These are phyloP conservation scores for Musa beccarii DNA, from an alignment of 176 grass and related monocot species.

Conservation along the genomic window DNA sequence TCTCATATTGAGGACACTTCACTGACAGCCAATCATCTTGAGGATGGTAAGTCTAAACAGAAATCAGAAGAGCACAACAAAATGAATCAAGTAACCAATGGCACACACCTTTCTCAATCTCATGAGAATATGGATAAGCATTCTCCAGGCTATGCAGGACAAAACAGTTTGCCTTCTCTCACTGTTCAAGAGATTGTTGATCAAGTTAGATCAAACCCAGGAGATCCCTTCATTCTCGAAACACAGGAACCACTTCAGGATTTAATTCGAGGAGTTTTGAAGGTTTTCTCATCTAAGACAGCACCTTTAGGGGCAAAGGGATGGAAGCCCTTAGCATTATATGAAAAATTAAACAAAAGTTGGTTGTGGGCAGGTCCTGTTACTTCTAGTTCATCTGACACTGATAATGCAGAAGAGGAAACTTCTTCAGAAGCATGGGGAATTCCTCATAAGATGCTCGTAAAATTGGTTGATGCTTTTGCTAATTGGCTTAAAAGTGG, in stretches of 20 bases:
- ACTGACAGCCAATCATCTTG: constrained; percentile 24
- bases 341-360: constrained; percentile 87
- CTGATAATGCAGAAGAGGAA: constrained; percentile 73
- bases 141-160: constrained; percentile 26
- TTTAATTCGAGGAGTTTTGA: constrained; percentile 84
- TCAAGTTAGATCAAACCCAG: constrained; percentile 74
- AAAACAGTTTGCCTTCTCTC: constrained; percentile 36
- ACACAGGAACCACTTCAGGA: constrained; percentile 96
- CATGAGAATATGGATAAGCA: constrained; percentile 33
- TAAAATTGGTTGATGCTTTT: constrained; percentile 98
- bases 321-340: constrained; percentile 70
- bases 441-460: constrained; percentile 99
- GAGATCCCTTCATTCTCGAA: constrained; percentile 93
- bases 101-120: constrained; percentile 30
- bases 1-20: constrained; percentile 29
- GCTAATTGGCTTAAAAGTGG: constrained; percentile 99
- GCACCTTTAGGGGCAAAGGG: constrained; percentile 94
- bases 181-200: constrained; percentile 79
- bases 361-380: constrained; percentile 77
- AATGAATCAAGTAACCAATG: constrained; percentile 32
- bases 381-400: constrained; percentile 36
- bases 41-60: constrained; percentile 35
- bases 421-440: constrained; percentile 92
- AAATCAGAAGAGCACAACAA: constrained; percentile 33
- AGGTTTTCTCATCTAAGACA: constrained; percentile 89